Conservation (phyloP, 2,329 filamentous ascomycete genomes). For the Neocucurbitaria cava region DNA sequence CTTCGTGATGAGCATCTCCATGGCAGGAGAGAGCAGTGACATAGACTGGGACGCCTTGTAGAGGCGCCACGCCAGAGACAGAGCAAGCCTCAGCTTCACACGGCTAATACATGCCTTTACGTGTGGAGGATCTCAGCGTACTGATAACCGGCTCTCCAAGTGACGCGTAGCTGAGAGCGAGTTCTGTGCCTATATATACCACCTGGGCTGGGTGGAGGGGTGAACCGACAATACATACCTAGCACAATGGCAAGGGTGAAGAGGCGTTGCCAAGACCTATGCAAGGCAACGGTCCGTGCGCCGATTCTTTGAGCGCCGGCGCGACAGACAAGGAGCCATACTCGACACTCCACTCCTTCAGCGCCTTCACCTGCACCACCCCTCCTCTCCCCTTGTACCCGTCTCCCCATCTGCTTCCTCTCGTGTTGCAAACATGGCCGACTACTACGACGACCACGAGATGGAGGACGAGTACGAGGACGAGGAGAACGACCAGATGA, state of each 20-base stretch:
- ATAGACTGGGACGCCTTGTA: not conserved
- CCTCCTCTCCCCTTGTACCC: constrained; percentile 7
- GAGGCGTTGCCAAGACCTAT: not conserved
- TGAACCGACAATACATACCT: too few species aligned
- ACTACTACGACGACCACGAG: constrained; percentile 73
- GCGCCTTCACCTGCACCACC: constrained; percentile 4
- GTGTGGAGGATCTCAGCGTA: too few species aligned
- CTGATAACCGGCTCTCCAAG: too few species aligned
- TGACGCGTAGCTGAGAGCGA: too few species aligned
- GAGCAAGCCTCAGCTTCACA: too few species aligned
- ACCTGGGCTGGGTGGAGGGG: too few species aligned
- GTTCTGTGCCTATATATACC: too few species aligned
- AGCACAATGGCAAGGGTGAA: too few species aligned
- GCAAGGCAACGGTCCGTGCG: not conserved
- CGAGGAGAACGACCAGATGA: constrained; percentile 67
- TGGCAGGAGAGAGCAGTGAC: not conserved
- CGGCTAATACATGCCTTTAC: too few species aligned
- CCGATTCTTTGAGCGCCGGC: constrained; percentile 24
- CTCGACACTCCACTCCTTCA: constrained; percentile 18
- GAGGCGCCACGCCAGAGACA: not conserved
- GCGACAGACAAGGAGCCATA: constrained; percentile 19
- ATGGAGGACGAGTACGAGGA: constrained; percentile 65
- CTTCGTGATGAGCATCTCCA: not conserved
- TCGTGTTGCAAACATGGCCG: constrained; percentile 54
- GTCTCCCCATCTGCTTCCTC: not conserved